These are phyloP conservation scores for Salvia sclarea DNA, from an alignment of 305 asterid species.

Conservation along the genomic window DNA sequence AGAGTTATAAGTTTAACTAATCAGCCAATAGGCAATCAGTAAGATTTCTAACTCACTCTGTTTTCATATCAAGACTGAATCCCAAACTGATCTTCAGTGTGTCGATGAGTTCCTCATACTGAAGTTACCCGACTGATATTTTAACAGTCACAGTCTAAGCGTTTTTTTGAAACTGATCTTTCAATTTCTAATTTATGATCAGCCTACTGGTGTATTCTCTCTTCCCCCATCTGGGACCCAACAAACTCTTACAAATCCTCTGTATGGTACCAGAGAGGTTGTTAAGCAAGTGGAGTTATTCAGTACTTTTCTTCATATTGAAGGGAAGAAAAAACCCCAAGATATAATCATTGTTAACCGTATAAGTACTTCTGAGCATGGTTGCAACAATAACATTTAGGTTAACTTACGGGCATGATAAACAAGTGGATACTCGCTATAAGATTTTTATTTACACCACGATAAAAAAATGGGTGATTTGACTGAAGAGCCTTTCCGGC, in stretches of 20 bases:
- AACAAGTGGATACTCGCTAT: constrained; percentile 82
- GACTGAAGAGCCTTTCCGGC: constrained; percentile 92
- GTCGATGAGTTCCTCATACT: no score
- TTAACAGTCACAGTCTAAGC: no score
- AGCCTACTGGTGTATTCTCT: no score
- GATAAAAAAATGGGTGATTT: constrained; percentile 72
- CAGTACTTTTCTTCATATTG: constrained; percentile 66
- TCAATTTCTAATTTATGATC: no score
- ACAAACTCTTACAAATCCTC: constrained; percentile 78
- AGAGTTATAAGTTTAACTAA: no score
- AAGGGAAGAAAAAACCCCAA: constrained; percentile 89
- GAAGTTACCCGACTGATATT: no score
- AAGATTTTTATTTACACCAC: constrained; percentile 74
- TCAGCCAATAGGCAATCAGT: no score
- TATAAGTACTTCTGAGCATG: constrained; percentile 74
- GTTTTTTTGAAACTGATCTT: no score
- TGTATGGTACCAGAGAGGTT: constrained; percentile 93
- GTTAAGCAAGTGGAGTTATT: constrained; percentile 80
- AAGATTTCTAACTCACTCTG: no score
- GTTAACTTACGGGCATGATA: constrained; percentile 87
- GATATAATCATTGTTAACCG: constrained; percentile 72
- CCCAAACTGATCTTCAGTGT: no score
- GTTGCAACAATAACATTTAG: constrained; percentile 87
- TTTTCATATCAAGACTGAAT: no score
- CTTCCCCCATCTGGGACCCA: no score